A percentile compares a stretch with the other conserved stretches of the same genome.
These are phyloP conservation scores for Geotrichum macrosporum DNA, from an alignment of 1,139 yeast species.

Conservation along the genomic window DNA sequence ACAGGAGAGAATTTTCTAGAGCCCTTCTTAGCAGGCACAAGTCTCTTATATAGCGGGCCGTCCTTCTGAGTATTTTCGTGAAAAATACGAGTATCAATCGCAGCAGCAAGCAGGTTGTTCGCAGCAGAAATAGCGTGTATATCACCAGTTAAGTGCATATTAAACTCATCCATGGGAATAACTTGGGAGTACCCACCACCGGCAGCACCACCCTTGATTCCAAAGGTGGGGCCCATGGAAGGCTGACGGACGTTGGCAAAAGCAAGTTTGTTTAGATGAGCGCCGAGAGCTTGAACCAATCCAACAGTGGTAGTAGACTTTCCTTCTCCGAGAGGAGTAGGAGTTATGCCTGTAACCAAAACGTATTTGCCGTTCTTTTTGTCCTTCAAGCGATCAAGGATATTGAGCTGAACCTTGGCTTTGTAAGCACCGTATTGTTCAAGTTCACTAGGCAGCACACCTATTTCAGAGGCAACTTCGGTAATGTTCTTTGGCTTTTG, in stretches of 20 bases:
- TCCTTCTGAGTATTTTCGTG: conserved; percentile 94
- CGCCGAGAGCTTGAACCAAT: conserved; percentile 91
- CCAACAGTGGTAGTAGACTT: conserved; percentile 97
- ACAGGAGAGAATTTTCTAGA: conserved; percentile 69
- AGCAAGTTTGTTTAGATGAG: conserved; percentile 78
- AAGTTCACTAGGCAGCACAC: conserved; percentile 73
- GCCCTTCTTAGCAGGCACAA: conserved; percentile 86
- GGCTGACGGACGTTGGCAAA: conserved; percentile 98
- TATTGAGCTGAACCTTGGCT: conserved; percentile 78
- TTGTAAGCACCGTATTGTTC: conserved; percentile 91
- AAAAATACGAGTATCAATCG: conserved; percentile 96
- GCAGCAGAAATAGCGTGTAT: conserved; percentile 97
- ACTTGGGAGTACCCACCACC: conserved; percentile 99
- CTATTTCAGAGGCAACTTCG: conserved; percentile 79
- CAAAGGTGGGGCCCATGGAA: conserved; percentile 98
- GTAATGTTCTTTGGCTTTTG: conserved; percentile 83
- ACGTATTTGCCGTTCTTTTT: conserved; percentile 83
- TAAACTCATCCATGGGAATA: conserved; percentile 98
- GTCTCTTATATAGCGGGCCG: conserved; percentile 76
- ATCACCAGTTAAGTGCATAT: conserved; percentile 97
- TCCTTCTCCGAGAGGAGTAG: conserved; percentile 98
- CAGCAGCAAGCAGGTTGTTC: conserved; percentile 92
- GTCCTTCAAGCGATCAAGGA: conserved; percentile 65
- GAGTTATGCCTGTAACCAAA: conserved; percentile 95
- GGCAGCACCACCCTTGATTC: conserved; percentile 99